Conservation (phyloP, 495 filamentous ascomycete genomes). For the Rusavskia elegans region DNA sequence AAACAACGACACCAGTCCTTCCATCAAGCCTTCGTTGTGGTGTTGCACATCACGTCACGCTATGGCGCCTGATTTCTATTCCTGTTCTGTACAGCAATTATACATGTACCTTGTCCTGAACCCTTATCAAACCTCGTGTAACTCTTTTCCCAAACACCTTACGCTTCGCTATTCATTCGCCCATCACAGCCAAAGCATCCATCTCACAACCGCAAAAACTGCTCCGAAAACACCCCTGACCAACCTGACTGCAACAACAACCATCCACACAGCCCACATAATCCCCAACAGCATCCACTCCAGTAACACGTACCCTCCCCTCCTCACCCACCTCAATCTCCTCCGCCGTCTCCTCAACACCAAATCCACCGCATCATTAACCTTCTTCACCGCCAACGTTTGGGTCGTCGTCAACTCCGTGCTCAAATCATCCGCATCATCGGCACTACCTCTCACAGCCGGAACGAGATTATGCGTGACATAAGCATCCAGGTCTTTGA, state of each 20-base stretch:
- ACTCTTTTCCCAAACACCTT: background rate
- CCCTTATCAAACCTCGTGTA: background rate
- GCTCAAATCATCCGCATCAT: slow-evolving; percentile 62
- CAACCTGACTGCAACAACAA: slow-evolving; percentile 54
- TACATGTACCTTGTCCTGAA: background rate
- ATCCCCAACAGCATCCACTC: slow-evolving; percentile 69
- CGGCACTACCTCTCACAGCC: slow-evolving; percentile 44
- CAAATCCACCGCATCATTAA: slow-evolving; percentile 62
- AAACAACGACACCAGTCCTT: too few species aligned
- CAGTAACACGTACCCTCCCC: slow-evolving; percentile 51
- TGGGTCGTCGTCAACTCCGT: slow-evolving; percentile 58
- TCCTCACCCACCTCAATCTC: slow-evolving; percentile 54
- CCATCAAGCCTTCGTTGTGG: too few species aligned
- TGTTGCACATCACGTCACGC: too few species aligned
- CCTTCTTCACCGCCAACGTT: slow-evolving; percentile 57
- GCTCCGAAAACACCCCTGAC: slow-evolving; percentile 43
- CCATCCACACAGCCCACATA: slow-evolving; percentile 74
- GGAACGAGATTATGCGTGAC: slow-evolving; percentile 43
- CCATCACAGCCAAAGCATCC: slow-evolving; percentile 58
- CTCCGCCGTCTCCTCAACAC: slow-evolving; percentile 51
- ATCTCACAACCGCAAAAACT: slow-evolving; percentile 39
- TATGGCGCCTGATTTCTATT: too few species aligned
- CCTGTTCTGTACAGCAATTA: background rate
- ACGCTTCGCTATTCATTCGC: background rate
- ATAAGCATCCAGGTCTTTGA: slow-evolving; percentile 32